These are phyloP conservation scores for Ordospora colligata DNA, from an alignment of 371 early-diverging fungal genomes.

Conservation along the genomic window DNA sequence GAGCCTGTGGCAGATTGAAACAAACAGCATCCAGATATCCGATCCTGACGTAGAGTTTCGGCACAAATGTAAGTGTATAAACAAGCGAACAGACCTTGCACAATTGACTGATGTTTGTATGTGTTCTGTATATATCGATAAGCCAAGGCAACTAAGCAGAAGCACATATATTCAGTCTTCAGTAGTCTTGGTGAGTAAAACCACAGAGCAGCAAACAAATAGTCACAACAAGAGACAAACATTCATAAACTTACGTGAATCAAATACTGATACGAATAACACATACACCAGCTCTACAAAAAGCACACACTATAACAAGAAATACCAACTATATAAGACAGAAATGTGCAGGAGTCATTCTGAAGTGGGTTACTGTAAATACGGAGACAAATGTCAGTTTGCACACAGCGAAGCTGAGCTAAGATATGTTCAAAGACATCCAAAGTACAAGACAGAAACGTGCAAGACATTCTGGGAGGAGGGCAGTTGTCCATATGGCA, in stretches of 20 bases:
- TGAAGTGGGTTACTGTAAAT: conserved; percentile 77
- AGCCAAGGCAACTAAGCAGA: background rate
- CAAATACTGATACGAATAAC: background rate
- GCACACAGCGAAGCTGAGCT: conserved; percentile 75
- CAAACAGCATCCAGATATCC: background rate
- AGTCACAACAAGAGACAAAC: too few relatives aligned
- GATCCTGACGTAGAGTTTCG: background rate
- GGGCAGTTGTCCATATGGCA: conserved; percentile 67
- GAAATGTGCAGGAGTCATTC: conserved; percentile 81
- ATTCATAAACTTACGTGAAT: too few relatives aligned
- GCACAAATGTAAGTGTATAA: background rate
- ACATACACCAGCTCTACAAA: background rate
- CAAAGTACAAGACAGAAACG: conserved; percentile 77
- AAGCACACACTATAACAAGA: conserved; percentile 60
- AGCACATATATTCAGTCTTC: too few relatives aligned
- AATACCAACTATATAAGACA: conserved; percentile 76
- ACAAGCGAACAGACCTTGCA: background rate
- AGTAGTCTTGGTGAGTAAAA: too few relatives aligned
- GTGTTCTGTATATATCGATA: background rate
- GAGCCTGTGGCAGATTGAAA: background rate
- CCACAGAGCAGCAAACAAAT: too few relatives aligned
- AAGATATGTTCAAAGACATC: conserved; percentile 72
- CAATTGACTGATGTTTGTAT: background rate
- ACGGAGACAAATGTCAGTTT: conserved; percentile 83
- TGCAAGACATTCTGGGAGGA: conserved; percentile 68